Percentiles rank a stretch among this genome's conserved stretches.
These are phyloP conservation scores for Daedaleopsis nitida DNA, from an alignment of 768 basidiomycete genomes.

Conservation along the genomic window DNA sequence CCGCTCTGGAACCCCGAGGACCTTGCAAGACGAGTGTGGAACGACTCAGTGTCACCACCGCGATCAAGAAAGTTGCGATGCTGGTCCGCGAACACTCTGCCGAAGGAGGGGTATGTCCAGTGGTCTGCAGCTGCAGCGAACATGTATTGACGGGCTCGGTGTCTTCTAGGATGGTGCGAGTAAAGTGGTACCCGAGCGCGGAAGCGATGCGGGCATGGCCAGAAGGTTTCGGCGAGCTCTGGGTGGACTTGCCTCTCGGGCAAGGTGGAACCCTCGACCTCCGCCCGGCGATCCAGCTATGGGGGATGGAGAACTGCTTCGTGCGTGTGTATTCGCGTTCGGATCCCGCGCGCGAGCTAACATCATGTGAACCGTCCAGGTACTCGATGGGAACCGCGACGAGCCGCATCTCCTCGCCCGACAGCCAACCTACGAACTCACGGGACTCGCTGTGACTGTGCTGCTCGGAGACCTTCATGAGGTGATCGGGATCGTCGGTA, in stretches of 20 bases:
- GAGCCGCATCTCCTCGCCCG: not conserved
- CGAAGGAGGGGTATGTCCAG: not conserved
- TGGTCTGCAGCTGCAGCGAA: not conserved
- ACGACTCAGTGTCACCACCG: not conserved
- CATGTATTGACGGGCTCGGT: not conserved
- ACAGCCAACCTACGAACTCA: not conserved
- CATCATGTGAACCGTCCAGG: not conserved
- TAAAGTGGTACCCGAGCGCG: conserved; percentile 11
- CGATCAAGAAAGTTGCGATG: not conserved
- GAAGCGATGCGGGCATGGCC: conserved; percentile 5
- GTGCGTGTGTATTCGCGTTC: conserved; percentile 4
- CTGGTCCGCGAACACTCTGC: not conserved
- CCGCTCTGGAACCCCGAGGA: not conserved
- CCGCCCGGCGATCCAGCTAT: not conserved
- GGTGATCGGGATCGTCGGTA: not conserved
- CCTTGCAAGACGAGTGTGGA: not conserved
- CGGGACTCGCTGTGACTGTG: not conserved
- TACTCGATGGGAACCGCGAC: not conserved
- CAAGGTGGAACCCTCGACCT: conserved; percentile 12
- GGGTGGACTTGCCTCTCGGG: not conserved
- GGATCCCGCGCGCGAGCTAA: not conserved
- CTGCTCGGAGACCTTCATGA: not conserved
- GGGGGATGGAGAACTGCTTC: conserved; percentile 18
- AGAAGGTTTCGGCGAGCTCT: not conserved
- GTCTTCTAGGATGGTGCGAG: not conserved